phyloP scores from a whole-genome alignment of 2,329 filamentous ascomycete genomes.

The Pestalotiopsis sp. region DNA sequence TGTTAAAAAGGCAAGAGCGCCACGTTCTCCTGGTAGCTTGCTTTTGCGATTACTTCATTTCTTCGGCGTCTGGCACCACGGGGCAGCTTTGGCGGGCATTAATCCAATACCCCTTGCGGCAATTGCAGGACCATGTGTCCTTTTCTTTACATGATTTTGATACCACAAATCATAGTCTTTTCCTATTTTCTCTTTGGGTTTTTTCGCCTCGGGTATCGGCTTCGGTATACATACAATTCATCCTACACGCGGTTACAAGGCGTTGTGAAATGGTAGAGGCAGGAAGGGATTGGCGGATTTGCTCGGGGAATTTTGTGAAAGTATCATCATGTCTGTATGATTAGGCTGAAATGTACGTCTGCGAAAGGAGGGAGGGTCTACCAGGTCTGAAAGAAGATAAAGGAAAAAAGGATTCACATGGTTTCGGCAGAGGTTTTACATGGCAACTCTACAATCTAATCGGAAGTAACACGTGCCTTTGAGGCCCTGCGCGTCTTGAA shows the following conservation, averaged over 20 bases:
- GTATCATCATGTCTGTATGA: not conserved
- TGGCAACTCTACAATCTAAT: not conserved
- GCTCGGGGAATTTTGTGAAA: not conserved
- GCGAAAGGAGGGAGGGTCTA: not conserved
- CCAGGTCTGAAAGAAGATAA: not conserved
- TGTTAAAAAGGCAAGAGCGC: not conserved
- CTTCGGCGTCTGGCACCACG: constrained; percentile 21
- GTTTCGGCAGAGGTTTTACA: not conserved
- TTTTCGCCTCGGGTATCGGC: not conserved
- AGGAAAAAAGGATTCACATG: not conserved
- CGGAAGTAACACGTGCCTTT: not conserved
- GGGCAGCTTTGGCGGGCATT: constrained; percentile 15
- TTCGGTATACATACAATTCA: not conserved
- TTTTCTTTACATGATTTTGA: constrained; percentile 21
- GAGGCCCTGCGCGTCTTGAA: not conserved
- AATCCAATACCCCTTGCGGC: constrained; percentile 18
- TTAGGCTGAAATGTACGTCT: not conserved
- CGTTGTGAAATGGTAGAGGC: not conserved
- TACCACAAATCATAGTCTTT: constrained; percentile 17
- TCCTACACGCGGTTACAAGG: not conserved
- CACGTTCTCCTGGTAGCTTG: not conserved
- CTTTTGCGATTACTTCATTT: constrained; percentile 11
- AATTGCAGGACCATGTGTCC: constrained; percentile 24
- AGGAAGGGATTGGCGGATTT: not conserved
- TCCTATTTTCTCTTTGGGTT: not conserved